These are phyloP conservation scores for Tricholoma matsutake DNA, from an alignment of 768 basidiomycete species.

Conservation along the genomic window DNA sequence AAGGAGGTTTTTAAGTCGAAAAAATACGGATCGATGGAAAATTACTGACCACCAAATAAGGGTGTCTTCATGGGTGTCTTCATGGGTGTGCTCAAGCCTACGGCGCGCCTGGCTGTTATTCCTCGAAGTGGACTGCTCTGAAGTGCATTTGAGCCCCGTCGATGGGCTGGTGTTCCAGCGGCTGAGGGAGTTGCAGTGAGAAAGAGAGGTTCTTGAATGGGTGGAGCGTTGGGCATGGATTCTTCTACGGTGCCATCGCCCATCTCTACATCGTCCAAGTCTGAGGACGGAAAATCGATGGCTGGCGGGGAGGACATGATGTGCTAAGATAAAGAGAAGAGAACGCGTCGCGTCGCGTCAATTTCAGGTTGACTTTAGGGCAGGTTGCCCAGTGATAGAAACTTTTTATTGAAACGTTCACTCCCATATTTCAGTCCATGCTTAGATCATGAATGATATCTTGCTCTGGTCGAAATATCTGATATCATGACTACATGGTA, in stretches of 20 bases:
- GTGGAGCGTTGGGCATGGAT: conserved; percentile 40
- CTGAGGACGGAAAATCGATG: conserved; percentile 63
- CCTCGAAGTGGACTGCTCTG: conserved; percentile 47
- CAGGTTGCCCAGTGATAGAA: conserved; percentile 21
- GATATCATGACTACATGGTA: no score
- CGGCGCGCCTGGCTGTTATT: conserved; percentile 47
- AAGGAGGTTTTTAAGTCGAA: conserved; percentile 7
- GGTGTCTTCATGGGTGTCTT: conserved; percentile 51
- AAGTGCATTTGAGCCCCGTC: conserved; percentile 32
- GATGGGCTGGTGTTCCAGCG: conserved; percentile 47
- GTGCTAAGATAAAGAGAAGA: conserved; percentile 2
- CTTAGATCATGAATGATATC: no score
- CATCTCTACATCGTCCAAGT: conserved; percentile 53
- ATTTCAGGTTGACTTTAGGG: conserved; percentile 42
- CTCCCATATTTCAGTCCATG: neutral
- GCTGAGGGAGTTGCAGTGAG: conserved; percentile 52
- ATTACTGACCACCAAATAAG: conserved; percentile 46
- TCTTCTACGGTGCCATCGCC: conserved; percentile 34
- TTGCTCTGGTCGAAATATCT: no score
- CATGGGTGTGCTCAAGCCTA: conserved; percentile 56
- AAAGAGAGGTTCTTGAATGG: conserved; percentile 45
- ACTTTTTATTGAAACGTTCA: no score
- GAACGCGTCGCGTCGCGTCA: conserved; percentile 56
- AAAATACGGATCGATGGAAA: conserved; percentile 4
- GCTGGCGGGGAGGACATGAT: conserved; percentile 65